phyloP scores from a whole-genome alignment of 164 flowering plant species.

The Vitis rupestris region DNA sequence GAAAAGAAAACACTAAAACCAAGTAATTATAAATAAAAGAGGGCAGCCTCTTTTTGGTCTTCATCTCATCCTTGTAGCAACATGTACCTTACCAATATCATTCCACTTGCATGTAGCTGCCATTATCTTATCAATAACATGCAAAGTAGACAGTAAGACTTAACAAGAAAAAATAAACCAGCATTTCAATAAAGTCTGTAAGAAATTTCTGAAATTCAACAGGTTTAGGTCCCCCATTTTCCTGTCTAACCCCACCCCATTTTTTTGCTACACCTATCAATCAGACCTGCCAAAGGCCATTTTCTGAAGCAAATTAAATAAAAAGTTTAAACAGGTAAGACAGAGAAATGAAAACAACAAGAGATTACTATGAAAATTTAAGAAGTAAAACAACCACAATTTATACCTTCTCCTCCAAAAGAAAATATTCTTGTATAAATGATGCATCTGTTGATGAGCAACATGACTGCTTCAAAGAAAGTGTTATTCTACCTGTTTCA shows the following conservation, averaged over 20 bases:
- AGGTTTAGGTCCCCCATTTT: not conserved
- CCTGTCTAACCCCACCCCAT: not conserved
- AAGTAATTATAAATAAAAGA: not conserved
- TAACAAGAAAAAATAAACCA: no score
- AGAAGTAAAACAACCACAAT: not conserved
- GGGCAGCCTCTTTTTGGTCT: not conserved
- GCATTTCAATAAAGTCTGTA: no score
- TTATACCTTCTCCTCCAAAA: slow-evolving; percentile 73
- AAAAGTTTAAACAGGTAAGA: not conserved
- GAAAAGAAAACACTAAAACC: not conserved
- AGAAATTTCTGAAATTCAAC: no score
- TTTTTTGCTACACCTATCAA: no score
- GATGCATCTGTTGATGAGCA: slow-evolving; percentile 86
- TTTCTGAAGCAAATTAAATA: not conserved
- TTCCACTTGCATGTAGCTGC: not conserved
- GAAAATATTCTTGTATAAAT: slow-evolving; percentile 71
- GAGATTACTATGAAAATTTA: not conserved
- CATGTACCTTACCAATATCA: not conserved
- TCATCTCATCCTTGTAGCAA: not conserved
- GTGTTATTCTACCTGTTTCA: slow-evolving; percentile 66
- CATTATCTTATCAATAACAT: no score
- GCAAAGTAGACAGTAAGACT: no score
- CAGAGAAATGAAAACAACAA: not conserved
- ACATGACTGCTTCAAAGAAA: slow-evolving; percentile 81
- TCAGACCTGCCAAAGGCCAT: not conserved